Conservation (phyloP, 2,329 filamentous ascomycete species). For the Fusarium sp. region DNA sequence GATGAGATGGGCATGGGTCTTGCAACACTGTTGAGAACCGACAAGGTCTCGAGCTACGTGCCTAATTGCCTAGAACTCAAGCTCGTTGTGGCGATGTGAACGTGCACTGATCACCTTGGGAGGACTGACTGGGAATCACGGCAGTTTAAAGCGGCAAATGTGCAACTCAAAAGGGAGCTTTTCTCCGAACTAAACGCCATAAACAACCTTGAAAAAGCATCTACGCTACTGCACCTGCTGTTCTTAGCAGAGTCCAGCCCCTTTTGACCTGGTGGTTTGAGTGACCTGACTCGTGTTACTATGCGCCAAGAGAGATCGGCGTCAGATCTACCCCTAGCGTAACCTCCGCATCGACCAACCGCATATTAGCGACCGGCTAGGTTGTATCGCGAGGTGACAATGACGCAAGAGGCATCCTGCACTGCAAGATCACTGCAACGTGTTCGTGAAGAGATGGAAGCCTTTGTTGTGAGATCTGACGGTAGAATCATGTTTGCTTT, state of each 20-base stretch:
- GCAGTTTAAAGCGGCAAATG: not conserved
- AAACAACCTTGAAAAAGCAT: not conserved
- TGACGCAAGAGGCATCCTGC: not conserved
- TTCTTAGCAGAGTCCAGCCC: not conserved
- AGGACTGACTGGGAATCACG: not conserved
- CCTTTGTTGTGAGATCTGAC: not conserved
- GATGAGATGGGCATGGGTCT: not conserved
- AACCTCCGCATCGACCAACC: not conserved
- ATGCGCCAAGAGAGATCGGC: not conserved
- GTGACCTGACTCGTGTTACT: not conserved
- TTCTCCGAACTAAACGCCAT: not conserved
- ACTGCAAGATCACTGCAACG: not conserved
- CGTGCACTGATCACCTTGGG: not conserved
- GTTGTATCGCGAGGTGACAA: not conserved
- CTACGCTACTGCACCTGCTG: not conserved
- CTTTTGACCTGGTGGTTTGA: conserved; percentile 1
- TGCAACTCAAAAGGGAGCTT: not conserved
- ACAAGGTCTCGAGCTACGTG: not conserved
- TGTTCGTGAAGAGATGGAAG: not conserved
- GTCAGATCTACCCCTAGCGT: not conserved
- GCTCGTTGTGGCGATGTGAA: not conserved
- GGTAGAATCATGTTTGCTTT: not conserved
- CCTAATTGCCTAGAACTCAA: not conserved
- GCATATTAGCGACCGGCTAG: conserved; percentile 6
- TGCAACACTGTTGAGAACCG: not conserved